phyloP scores from a whole-genome alignment of 192 early-diverging fungal species.

The Rhizophagus prolifer region DNA sequence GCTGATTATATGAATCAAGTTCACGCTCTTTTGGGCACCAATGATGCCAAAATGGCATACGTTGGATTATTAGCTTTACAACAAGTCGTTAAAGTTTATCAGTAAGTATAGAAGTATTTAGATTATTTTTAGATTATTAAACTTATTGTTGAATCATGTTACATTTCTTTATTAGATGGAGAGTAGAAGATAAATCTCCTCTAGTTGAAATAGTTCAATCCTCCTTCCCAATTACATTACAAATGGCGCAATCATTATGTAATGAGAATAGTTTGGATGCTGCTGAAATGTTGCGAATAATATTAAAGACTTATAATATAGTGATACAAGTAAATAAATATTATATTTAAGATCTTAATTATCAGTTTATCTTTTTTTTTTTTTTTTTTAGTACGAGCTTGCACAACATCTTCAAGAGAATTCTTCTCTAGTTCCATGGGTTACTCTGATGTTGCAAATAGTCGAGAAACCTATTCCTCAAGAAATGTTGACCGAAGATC shows the following conservation, averaged over 20 bases:
- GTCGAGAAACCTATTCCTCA: slow-evolving; percentile 63
- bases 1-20: slow-evolving; percentile 70
- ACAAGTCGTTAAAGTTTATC: slow-evolving; percentile 79
- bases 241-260: slow-evolving; percentile 69
- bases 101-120: slow-evolving; percentile 45
- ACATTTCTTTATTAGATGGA: slow-evolving; percentile 54
- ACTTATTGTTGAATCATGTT: slow-evolving; percentile 3
- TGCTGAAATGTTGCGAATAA: slow-evolving; percentile 79
- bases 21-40: slow-evolving; percentile 60
- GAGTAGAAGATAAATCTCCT: slow-evolving; percentile 60
- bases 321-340: slow-evolving; percentile 56
- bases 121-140: background rate
- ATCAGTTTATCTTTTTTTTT: too few relatives aligned
- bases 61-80: slow-evolving; percentile 78
- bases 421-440: slow-evolving; percentile 81
- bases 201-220: slow-evolving; percentile 70
- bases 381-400: slow-evolving; percentile 45
- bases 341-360: background rate
- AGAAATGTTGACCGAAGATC: slow-evolving; percentile 55
- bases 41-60: slow-evolving; percentile 67
- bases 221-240: slow-evolving; percentile 76
- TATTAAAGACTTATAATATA: slow-evolving; percentile 79
- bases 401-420: slow-evolving; percentile 63
- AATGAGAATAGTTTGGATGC: slow-evolving; percentile 68
- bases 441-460: slow-evolving; percentile 80